Evolutionary conservation across 2,329 filamentous ascomycete species (phyloP).

Genomic region (Penicillium vulpinum): DNA sequence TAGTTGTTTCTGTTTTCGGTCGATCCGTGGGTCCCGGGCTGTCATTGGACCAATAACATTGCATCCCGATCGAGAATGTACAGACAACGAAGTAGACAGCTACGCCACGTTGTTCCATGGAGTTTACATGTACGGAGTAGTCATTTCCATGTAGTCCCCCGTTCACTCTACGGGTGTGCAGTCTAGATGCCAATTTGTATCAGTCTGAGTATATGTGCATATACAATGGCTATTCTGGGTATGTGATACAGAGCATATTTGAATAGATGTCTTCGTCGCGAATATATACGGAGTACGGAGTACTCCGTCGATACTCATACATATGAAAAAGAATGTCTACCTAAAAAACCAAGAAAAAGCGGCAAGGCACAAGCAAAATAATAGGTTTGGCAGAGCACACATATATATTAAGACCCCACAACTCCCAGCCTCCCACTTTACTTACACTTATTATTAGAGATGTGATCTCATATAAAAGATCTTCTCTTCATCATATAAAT

Average conservation of each 20-base stretch:
- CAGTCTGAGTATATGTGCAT: neutral
- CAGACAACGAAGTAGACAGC: neutral
- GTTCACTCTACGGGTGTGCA: neutral
- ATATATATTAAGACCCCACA: slow-evolving; percentile 1
- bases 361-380: slow-evolving; percentile 4
- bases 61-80: neutral
- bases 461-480: slow-evolving; percentile 2
- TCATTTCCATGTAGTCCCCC: neutral
- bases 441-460: neutral
- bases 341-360: slow-evolving; percentile 2
- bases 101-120: neutral
- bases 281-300: neutral
- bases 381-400: slow-evolving; percentile 3
- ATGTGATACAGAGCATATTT: neutral
- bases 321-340: neutral
- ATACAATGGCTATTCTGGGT: neutral
- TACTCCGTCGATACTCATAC: neutral
- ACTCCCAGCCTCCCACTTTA: slow-evolving; percentile 2
- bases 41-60: slow-evolving; percentile 12
- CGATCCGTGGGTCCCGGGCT: slow-evolving; percentile 18
- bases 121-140: neutral
- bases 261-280: neutral
- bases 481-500: neutral
- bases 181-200: neutral
- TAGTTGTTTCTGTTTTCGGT: slow-evolving; percentile 7